Conservation (phyloP, 2,329 filamentous ascomycete genomes). For the Rutstroemia sp. region DNA sequence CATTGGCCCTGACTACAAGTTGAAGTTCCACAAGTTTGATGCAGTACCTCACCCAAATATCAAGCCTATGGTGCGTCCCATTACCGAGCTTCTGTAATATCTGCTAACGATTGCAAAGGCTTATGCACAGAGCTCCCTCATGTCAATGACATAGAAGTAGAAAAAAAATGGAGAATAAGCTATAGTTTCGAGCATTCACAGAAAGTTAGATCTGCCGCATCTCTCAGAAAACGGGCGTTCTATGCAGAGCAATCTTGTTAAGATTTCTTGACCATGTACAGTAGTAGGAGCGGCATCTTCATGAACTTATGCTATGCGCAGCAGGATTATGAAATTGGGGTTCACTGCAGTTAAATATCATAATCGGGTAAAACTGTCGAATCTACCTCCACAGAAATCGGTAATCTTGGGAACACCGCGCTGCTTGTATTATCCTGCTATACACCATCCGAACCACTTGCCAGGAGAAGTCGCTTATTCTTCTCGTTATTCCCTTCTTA, state of each 20-base stretch:
- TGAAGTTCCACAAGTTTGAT: constrained; percentile 88
- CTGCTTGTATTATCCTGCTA: too few species aligned
- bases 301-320: not conserved
- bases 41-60: constrained; percentile 95
- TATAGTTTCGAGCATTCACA: not conserved
- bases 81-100: not conserved
- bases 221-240: not conserved
- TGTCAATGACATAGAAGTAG: constrained; percentile 39
- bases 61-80: constrained; percentile 68
- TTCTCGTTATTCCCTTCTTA: too few species aligned
- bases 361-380: too few species aligned
- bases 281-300: not conserved
- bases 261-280: constrained; percentile 3
- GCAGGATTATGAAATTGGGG: not conserved
- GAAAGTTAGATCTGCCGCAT: constrained; percentile 6
- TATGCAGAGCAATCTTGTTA: not conserved
- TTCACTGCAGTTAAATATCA: too few species aligned
- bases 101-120: constrained; percentile 43
- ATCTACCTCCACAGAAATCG: too few species aligned
- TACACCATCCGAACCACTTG: too few species aligned
- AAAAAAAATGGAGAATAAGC: not conserved
- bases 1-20: constrained; percentile 83
- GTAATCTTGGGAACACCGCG: too few species aligned
- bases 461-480: too few species aligned
- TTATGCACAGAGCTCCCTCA: constrained; percentile 77